Conservation (phyloP, 2,329 filamentous ascomycete genomes). For the Cercospora janseana region DNA sequence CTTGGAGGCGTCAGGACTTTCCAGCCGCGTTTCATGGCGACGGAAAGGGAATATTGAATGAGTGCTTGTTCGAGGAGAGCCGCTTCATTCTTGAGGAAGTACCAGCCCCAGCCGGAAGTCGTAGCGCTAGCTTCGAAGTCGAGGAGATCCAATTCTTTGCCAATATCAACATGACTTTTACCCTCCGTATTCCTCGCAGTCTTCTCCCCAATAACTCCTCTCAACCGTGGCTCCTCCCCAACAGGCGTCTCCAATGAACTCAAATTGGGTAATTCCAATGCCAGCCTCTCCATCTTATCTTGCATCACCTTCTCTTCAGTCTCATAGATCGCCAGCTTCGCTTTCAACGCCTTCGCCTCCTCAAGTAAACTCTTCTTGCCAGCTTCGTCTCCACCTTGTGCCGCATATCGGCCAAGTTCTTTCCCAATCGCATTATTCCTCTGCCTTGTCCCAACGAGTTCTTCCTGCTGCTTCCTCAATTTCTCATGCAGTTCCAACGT, state of each 20-base stretch:
- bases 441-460: constrained; percentile 62
- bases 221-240: constrained; percentile 61
- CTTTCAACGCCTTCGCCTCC: constrained; percentile 66
- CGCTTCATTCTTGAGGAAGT: constrained; percentile 88
- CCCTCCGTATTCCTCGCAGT: neutral
- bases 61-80: constrained; percentile 94
- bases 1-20: constrained; percentile 77
- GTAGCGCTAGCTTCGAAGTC: constrained; percentile 80
- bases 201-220: constrained; percentile 67
- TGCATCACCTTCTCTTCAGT: constrained; percentile 58
- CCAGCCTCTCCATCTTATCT: constrained; percentile 27
- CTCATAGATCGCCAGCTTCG: constrained; percentile 59
- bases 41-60: constrained; percentile 76
- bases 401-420: constrained; percentile 44
- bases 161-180: constrained; percentile 66
- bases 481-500: constrained; percentile 53
- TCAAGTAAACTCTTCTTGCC: constrained; percentile 54
- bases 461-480: constrained; percentile 53
- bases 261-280: constrained; percentile 64
- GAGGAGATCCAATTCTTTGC: constrained; percentile 78
- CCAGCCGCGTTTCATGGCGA: constrained; percentile 74
- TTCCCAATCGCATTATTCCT: constrained; percentile 64
- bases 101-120: constrained; percentile 96
- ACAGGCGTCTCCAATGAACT: constrained; percentile 74
- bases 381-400: constrained; percentile 25